Percentiles rank a stretch among this genome's conserved stretches.
These are phyloP conservation scores for Mucor racemosus DNA, from an alignment of 371 early-diverging fungal species.

Conservation along the genomic window DNA sequence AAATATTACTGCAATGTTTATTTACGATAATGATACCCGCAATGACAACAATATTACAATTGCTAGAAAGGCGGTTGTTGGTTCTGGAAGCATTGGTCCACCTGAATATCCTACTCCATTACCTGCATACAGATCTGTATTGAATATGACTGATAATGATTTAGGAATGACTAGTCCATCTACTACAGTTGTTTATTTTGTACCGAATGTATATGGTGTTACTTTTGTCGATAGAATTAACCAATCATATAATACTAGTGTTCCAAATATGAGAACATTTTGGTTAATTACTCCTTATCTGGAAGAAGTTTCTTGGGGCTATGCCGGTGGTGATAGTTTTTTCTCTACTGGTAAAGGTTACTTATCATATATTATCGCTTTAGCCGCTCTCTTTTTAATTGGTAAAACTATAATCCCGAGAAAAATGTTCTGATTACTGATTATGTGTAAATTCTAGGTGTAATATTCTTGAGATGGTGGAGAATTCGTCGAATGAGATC, in stretches of 20 bases:
- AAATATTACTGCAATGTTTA: conserved; percentile 24
- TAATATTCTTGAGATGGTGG: conserved; percentile 52
- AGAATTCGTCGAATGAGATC: conserved; percentile 36
- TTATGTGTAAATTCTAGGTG: conserved; percentile 19
- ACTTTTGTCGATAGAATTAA: conserved; percentile 12
- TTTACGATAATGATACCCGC: conserved; percentile 36
- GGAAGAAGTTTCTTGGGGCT: conserved; percentile 3
- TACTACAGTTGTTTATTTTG: conserved; percentile 25
- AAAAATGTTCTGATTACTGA: background rate
- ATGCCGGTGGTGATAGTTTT: conserved; percentile 6
- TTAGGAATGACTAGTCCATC: conserved; percentile 13
- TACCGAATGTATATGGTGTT: conserved; percentile 28
- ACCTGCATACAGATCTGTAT: conserved; percentile 19
- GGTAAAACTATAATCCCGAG: conserved; percentile 27
- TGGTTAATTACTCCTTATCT: conserved; percentile 27
- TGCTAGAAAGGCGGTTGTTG: background rate
- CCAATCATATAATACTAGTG: conserved; percentile 14
- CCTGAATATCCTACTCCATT: conserved; percentile 15
- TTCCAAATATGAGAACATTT: conserved; percentile 11
- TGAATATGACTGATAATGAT: conserved; percentile 37
- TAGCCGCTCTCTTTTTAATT: conserved; percentile 42
- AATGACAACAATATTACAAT: conserved; percentile 4
- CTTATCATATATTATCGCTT: conserved; percentile 44
- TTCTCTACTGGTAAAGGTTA: conserved; percentile 38
- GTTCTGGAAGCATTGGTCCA: conserved; percentile 13